phyloP scores from a whole-genome alignment of 2,329 filamentous ascomycete species.

The Akanthomyces muscarius region DNA sequence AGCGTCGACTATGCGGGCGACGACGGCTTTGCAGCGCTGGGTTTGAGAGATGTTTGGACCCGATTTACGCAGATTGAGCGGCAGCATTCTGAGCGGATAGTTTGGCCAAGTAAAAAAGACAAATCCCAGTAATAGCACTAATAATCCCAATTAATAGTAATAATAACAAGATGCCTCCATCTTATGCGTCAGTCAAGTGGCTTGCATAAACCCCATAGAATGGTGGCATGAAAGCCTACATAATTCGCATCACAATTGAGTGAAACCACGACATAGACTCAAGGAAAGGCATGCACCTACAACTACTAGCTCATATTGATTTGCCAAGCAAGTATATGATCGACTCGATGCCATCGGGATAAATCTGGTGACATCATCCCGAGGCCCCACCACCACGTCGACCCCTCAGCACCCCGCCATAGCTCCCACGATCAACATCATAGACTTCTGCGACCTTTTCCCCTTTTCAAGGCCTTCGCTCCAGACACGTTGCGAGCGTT shows the following conservation, averaged over 20 bases:
- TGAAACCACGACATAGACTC: not conserved
- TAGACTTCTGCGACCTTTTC: not conserved
- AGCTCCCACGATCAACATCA: conserved; percentile 5
- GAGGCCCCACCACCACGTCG: conserved; percentile 1
- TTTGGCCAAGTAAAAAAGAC: no score
- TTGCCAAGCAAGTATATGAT: not conserved
- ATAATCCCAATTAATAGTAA: not conserved
- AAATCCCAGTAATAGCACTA: no score
- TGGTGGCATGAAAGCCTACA: no score
- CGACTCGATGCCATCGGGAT: not conserved
- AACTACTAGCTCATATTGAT: not conserved
- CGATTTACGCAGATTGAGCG: no score
- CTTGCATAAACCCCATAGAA: not conserved
- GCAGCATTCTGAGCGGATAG: no score
- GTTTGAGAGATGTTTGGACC: no score
- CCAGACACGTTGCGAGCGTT: not conserved
- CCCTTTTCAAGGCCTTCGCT: not conserved
- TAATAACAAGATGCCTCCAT: not conserved
- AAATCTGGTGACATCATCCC: conserved; percentile 12
- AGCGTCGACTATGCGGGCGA: no score
- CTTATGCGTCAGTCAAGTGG: not conserved
- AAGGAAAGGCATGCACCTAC: not conserved
- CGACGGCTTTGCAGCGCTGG: no score
- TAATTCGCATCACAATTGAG: not conserved
- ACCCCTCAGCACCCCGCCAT: conserved; percentile 16